Conservation (phyloP, 176 grass and related monocot genomes). For the Coix lacrymajobi region DNA sequence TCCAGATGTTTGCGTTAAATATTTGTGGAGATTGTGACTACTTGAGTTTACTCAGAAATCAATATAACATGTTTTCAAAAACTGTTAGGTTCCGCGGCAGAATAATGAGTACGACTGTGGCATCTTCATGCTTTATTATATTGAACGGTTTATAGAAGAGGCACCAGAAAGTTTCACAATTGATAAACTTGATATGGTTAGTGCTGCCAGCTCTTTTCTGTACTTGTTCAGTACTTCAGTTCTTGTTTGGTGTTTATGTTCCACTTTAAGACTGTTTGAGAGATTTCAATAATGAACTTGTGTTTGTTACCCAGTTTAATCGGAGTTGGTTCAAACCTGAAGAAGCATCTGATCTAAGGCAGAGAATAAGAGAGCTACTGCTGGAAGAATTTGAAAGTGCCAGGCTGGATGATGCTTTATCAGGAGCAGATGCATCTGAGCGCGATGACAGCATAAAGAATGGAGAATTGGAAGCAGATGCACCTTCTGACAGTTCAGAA, state of each 20-base stretch:
- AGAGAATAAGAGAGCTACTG: conserved; percentile 47
- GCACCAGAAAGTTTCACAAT: conserved; percentile 66
- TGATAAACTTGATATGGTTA: conserved; percentile 64
- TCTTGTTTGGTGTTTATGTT: conserved; percentile 15
- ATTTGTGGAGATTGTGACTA: background rate
- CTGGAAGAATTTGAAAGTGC: conserved; percentile 49
- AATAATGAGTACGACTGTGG: conserved; percentile 87
- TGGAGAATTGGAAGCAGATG: conserved; percentile 15
- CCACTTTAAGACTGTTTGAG: background rate
- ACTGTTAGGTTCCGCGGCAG: conserved; percentile 58
- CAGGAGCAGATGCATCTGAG: background rate
- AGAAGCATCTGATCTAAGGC: conserved; percentile 60
- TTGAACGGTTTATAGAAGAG: conserved; percentile 51
- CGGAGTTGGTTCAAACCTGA: conserved; percentile 75
- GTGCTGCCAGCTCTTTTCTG: background rate
- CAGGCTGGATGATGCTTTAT: conserved; percentile 23
- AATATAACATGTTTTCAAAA: conserved; percentile 4
- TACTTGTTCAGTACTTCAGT: conserved; percentile 18
- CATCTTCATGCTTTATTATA: conserved; percentile 89
- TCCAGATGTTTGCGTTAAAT: background rate
- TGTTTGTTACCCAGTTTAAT: conserved; percentile 48
- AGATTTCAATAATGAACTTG: conserved; percentile 9
- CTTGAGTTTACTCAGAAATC: background rate
- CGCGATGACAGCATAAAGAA: background rate
- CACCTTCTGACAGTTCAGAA: conserved; percentile 17